A percentile compares a stretch with the other conserved stretches of the same genome.
Conservation (phyloP, 306 rosid species). For the Vigna reflexopilosa region DNA sequence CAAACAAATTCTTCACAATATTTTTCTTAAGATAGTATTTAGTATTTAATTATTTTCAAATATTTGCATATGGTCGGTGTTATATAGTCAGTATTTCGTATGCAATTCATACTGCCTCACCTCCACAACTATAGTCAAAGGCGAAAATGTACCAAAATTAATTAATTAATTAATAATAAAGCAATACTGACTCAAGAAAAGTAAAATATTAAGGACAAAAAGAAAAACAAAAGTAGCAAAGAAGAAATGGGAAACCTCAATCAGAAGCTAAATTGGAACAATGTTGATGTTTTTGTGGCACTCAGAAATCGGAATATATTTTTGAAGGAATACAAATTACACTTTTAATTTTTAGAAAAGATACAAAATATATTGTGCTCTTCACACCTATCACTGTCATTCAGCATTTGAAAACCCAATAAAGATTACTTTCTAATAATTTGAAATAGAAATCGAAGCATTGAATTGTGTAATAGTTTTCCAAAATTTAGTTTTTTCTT, state of each 20-base stretch:
- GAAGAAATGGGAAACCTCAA: background rate
- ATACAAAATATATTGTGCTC: too few species aligned
- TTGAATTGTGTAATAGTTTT: background rate
- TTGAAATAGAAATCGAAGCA: background rate
- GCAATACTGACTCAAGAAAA: background rate
- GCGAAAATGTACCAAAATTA: background rate
- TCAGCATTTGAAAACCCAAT: background rate
- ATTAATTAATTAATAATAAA: background rate
- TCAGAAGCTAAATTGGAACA: constrained; percentile 39
- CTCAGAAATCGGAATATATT: constrained; percentile 6
- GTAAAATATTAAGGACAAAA: background rate
- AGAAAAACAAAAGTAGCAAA: background rate
- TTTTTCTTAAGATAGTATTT: background rate
- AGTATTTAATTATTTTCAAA: background rate
- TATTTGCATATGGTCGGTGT: background rate
- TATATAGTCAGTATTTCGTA: background rate
- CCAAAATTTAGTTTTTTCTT: background rate
- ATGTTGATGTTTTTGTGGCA: constrained; percentile 6
- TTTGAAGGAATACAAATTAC: background rate
- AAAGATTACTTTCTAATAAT: background rate
- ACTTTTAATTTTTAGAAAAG: background rate
- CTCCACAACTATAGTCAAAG: background rate
- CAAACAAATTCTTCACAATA: too few species aligned
- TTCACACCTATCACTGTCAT: background rate
- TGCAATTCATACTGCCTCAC: background rate